A percentile compares a stretch with the other conserved stretches of the same genome.
Conservation (phyloP, 2,329 filamentous ascomycete species). For the Aspergillus pseudoterreus region DNA sequence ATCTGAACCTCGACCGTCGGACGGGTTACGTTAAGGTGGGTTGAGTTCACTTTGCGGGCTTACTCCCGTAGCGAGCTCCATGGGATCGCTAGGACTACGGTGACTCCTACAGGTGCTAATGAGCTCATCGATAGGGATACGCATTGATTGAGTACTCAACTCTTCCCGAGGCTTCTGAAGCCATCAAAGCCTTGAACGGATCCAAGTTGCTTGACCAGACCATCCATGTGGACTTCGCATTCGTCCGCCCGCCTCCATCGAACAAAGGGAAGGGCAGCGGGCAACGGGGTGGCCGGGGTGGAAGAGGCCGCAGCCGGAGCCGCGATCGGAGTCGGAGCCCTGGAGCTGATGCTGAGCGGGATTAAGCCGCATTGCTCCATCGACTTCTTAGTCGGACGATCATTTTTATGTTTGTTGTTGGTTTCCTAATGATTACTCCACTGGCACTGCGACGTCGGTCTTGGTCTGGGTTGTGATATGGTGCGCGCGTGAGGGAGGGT, state of each 20-base stretch:
- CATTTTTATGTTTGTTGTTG: not conserved
- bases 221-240: constrained; percentile 63
- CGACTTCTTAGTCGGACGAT: constrained; percentile 3
- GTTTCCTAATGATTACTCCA: constrained; percentile 2
- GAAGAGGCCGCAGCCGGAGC: constrained; percentile 41
- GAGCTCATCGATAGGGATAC: constrained; percentile 51
- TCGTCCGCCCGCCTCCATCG: constrained; percentile 57
- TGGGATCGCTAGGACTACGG: not conserved
- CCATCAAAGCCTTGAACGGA: constrained; percentile 59
- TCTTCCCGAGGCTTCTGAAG: constrained; percentile 59
- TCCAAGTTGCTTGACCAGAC: constrained; percentile 63
- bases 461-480: not conserved
- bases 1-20: constrained; percentile 62
- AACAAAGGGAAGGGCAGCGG: constrained; percentile 40
- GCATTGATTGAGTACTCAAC: constrained; percentile 65
- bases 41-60: constrained; percentile 1
- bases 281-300: constrained; percentile 41
- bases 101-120: constrained; percentile 11
- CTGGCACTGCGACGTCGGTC: not conserved
- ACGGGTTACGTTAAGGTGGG: constrained; percentile 66
- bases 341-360: constrained; percentile 32
- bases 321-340: constrained; percentile 46
- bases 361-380: constrained; percentile 18
- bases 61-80: not conserved
- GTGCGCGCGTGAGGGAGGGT: not conserved